Conservation (phyloP, 2,329 filamentous ascomycete genomes). For the Thelonectria rubi region DNA sequence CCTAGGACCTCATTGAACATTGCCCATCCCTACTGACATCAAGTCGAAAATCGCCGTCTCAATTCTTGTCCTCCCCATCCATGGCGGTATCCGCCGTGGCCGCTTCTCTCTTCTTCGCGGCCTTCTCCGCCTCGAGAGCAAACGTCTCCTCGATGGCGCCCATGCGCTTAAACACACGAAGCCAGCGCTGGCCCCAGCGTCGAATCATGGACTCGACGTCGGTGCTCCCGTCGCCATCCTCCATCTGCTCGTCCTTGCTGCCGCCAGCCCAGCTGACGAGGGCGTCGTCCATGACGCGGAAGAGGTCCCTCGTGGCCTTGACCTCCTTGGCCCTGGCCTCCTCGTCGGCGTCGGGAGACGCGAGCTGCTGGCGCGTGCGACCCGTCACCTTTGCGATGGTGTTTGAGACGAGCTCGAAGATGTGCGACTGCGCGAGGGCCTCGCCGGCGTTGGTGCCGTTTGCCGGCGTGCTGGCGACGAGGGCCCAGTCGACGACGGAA, state of each 20-base stretch:
- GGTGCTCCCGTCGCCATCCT: constrained; percentile 67
- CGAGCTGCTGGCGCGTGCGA: constrained; percentile 82
- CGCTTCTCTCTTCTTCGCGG: constrained; percentile 27
- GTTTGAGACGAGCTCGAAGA: constrained; percentile 89
- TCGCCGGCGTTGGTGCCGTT: constrained; percentile 64
- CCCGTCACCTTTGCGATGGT: constrained; percentile 91
- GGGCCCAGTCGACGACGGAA: constrained; percentile 89
- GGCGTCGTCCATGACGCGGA: constrained; percentile 81
- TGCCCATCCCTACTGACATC: no score
- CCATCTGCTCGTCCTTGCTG: constrained; percentile 78
- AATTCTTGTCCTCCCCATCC: constrained; percentile 33
- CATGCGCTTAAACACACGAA: constrained; percentile 83
- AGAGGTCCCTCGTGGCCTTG: constrained; percentile 79
- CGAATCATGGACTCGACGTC: constrained; percentile 72
- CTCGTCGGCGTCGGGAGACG: constrained; percentile 67
- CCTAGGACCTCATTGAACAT: no score
- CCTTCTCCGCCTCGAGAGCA: constrained; percentile 49
- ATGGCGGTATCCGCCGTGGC: constrained; percentile 12
- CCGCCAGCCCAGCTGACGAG: constrained; percentile 77
- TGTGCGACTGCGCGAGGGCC: constrained; percentile 75
- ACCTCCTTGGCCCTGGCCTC: constrained; percentile 76
- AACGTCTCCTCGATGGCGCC: constrained; percentile 85
- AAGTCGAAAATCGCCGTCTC: constrained; percentile 26
- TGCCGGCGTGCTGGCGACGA: constrained; percentile 67
- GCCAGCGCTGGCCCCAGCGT: constrained; percentile 87